Conservation (phyloP, 129 eudicot species). For the Dittrichia graveolens region DNA sequence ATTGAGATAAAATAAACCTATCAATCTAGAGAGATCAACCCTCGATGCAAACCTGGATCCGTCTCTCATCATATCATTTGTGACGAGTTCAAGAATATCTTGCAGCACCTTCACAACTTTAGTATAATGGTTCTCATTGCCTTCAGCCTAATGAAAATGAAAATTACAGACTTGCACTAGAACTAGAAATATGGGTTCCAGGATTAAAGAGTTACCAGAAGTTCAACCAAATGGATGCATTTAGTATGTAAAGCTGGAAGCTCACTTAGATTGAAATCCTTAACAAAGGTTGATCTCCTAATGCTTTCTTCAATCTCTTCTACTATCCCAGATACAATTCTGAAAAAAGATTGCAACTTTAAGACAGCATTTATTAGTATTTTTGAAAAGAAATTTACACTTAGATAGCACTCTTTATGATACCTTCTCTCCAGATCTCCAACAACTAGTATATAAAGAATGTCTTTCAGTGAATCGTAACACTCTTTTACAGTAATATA, state of each 20-base stretch:
- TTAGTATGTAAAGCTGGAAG: conserved; percentile 62
- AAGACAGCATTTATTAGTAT: not conserved
- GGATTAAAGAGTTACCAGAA: conserved; percentile 57
- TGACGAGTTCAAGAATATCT: conserved; percentile 80
- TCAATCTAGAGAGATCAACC: conserved; percentile 6
- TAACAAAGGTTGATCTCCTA: conserved; percentile 52
- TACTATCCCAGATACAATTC: conserved; percentile 61
- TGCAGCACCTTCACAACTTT: conserved; percentile 82
- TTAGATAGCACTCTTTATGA: not conserved
- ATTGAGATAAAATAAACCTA: not conserved
- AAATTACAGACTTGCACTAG: conserved; percentile 7
- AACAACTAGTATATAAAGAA: conserved; percentile 77
- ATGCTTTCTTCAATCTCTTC: conserved; percentile 87
- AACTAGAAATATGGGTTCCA: conserved; percentile 21
- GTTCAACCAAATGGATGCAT: conserved; percentile 71
- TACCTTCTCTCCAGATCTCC: conserved; percentile 96
- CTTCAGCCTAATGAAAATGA: conserved; percentile 51
- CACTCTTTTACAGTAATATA: conserved; percentile 72
- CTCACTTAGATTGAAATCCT: conserved; percentile 59
- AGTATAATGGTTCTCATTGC: conserved; percentile 59
- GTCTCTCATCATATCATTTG: conserved; percentile 73
- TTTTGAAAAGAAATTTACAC: not conserved
- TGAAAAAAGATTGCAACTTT: conserved; percentile 31
- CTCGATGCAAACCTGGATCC: conserved; percentile 68
- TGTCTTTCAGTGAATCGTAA: conserved; percentile 71